Base-by-base conservation (phyloP, 1,139 yeast species). In the Kurtzmaniella quercitrusa region DNA sequence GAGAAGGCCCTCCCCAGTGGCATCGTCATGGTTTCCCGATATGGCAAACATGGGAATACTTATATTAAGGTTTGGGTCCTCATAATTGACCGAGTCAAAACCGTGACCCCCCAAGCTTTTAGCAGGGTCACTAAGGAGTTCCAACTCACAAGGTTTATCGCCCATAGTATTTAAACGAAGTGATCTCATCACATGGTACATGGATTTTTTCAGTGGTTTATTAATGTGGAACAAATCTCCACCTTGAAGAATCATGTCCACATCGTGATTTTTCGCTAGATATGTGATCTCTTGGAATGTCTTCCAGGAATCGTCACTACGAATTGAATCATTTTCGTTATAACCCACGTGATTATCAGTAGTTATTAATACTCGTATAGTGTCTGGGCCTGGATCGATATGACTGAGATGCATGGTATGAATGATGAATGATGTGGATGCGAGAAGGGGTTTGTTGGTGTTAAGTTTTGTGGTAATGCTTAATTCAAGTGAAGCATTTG, bases 271-370 rank as follows among this genome's bases (percentile, higher is more conserved):
- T 49, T 71, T 70, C n/a, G 96, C 98, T 2, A 88, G 60, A 47
- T 64, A 65, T 73, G 89, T 78, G 46, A 88, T 81, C 61, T 93
- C 98, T 44, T 86, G 80, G 56, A 93, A 93, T 0, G 96, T 87
- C 42, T 65, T 74, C 84, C 95, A 86, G 1, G 96, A 80, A 58
- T 93, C 99, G 53, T 87, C 85, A 1, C 97, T 96, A 22, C 95
- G 74, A 9, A 93, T 82, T 1, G 96, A 93, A 58, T 93, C 98
- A 37, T 78, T 77, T 57, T 93, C 98, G 47, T 82, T 81, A 58
- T 83, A 91, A 1, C 99, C 99, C 23, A 93, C 96, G 70, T 93
- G 99, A 59, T 93, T 93, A 56, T 93, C 99, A 1, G 98, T 89
- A 2, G 98, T 89, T 17, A 93, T 65, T 33, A 93, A 76, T 18